Conservation (phyloP, 2,329 filamentous ascomycete species). For the Colletotrichum camelliae region DNA sequence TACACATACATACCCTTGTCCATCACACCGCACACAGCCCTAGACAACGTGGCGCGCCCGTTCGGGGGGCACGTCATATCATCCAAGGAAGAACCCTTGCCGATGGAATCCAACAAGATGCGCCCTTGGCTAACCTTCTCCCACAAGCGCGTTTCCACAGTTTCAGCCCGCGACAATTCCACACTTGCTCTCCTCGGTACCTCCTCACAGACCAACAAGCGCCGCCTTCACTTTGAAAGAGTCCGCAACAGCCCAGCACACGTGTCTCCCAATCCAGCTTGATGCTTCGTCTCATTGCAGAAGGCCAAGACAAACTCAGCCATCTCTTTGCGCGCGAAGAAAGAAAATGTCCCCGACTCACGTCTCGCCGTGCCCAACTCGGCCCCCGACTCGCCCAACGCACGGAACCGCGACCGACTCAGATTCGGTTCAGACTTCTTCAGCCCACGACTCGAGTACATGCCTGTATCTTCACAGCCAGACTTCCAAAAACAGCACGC, state of each 20-base stretch:
- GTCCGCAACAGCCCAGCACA: neutral
- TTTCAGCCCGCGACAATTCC: conserved; percentile 20
- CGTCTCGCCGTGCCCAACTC: neutral
- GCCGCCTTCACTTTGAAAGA: neutral
- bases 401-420: neutral
- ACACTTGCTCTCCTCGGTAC: neutral
- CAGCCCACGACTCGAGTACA: neutral
- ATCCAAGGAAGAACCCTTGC: neutral
- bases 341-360: neutral
- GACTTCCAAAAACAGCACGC: neutral
- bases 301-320: neutral
- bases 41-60: neutral
- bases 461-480: neutral
- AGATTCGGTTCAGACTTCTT: neutral
- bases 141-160: conserved; percentile 9
- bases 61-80: neutral
- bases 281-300: neutral
- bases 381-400: neutral
- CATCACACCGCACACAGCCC: neutral
- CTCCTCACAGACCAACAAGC: neutral
- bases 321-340: neutral
- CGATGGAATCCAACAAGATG: neutral
- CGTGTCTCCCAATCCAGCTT: neutral
- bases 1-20: neutral
- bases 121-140: neutral